Conservation (phyloP, 306 rosid genomes). For the Lupinus albus region DNA sequence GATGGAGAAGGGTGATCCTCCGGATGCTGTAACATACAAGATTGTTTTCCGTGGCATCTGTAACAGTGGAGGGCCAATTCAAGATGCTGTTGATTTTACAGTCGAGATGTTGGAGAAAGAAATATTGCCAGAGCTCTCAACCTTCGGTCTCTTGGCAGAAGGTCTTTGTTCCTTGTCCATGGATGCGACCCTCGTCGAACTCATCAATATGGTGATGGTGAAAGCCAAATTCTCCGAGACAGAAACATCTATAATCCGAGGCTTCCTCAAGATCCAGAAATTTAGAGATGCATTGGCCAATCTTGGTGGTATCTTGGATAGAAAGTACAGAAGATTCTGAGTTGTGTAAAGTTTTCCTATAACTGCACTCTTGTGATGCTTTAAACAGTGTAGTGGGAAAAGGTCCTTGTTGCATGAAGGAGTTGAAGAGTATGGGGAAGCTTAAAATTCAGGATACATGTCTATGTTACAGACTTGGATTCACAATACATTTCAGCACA, state of each 20-base stretch:
- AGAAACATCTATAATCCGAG: slow-evolving; percentile 69
- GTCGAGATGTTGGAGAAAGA: slow-evolving; percentile 82
- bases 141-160: slow-evolving; percentile 77
- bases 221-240: slow-evolving; percentile 60
- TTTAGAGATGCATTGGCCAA: slow-evolving; percentile 81
- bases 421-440: slow-evolving; percentile 18
- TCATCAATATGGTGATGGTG: slow-evolving; percentile 72
- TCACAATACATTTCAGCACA: slow-evolving; percentile 27
- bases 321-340: slow-evolving; percentile 54
- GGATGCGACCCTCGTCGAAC: slow-evolving; percentile 74
- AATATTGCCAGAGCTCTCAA: slow-evolving; percentile 63
- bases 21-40: slow-evolving; percentile 73
- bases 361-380: slow-evolving; percentile 27
- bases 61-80: slow-evolving; percentile 84
- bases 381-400: slow-evolving; percentile 10
- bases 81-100: slow-evolving; percentile 81
- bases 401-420: slow-evolving; percentile 9
- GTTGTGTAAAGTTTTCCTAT: slow-evolving; percentile 33
- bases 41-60: slow-evolving; percentile 87
- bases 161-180: slow-evolving; percentile 82
- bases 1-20: slow-evolving; percentile 76
- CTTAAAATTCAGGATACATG: slow-evolving; percentile 22
- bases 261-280: slow-evolving; percentile 75
- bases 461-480: slow-evolving; percentile 7
- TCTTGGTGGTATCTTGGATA: slow-evolving; percentile 68